phyloP scores from a whole-genome alignment of 371 early-diverging fungal genomes.

The Mucor irregularis region DNA sequence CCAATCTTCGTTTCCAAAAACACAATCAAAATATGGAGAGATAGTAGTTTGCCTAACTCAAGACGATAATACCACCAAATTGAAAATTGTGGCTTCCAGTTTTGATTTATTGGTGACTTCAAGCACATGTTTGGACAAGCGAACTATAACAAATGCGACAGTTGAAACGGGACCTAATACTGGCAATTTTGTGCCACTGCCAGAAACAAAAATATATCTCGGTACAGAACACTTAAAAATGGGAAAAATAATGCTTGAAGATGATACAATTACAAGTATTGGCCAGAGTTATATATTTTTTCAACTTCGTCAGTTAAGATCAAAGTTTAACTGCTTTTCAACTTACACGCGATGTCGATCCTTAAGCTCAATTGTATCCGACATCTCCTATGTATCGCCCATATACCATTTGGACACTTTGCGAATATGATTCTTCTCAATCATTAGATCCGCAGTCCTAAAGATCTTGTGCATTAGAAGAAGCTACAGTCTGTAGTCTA shows the following conservation, averaged over 20 bases:
- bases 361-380: slow-evolving; percentile 13
- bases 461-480: too few relatives aligned
- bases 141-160: slow-evolving; percentile 8
- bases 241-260: slow-evolving; percentile 13
- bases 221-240: slow-evolving; percentile 2
- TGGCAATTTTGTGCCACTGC: slow-evolving; percentile 11
- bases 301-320: slow-evolving; percentile 17
- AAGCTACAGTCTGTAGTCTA: too few relatives aligned
- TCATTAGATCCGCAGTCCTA: slow-evolving; percentile 8
- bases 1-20: slow-evolving; percentile 10
- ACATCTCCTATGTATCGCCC: slow-evolving; percentile 16
- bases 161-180: slow-evolving; percentile 15
- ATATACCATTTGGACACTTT: slow-evolving; percentile 17
- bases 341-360: slow-evolving; percentile 12
- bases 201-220: slow-evolving; percentile 8
- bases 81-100: slow-evolving; percentile 2
- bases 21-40: background rate
- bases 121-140: slow-evolving; percentile 6
- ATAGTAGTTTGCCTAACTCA: slow-evolving; percentile 3
- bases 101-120: slow-evolving; percentile 8
- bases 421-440: slow-evolving; percentile 14
- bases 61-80: slow-evolving; percentile 9
- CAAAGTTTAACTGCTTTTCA: slow-evolving; percentile 13
- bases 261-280: slow-evolving; percentile 10
- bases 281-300: slow-evolving; percentile 4